phyloP scores from a whole-genome alignment of 169 alveolate species.

The Plasmodium malariae region DNA sequence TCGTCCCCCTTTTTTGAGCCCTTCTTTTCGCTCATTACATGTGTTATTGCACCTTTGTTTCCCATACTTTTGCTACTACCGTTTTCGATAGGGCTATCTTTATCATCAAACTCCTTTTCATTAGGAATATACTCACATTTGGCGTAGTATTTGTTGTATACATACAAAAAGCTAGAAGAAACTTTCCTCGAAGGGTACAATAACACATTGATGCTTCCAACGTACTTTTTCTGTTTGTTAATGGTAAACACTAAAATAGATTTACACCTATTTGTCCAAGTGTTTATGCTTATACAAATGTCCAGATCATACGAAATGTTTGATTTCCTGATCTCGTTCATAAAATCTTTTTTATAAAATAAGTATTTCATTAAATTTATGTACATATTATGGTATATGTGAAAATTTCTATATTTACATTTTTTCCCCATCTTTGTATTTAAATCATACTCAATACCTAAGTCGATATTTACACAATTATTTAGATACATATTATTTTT shows the following conservation, averaged over 20 bases:
- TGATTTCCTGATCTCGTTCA: neutral
- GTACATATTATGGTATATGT: conserved; percentile 26
- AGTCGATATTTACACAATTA: conserved; percentile 21
- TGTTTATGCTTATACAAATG: neutral
- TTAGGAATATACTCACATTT: neutral
- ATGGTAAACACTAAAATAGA: conserved; percentile 17
- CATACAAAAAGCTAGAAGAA: neutral
- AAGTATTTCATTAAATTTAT: conserved; percentile 7
- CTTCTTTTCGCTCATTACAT: no score
- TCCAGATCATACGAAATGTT: neutral
- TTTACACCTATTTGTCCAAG: conserved; percentile 20
- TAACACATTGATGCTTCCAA: conserved; percentile 20
- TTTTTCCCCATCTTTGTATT: conserved; percentile 11
- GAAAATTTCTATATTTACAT: conserved; percentile 23
- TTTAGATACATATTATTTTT: conserved; percentile 27
- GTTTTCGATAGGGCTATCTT: no score
- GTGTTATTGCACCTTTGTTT: no score
- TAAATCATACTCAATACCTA: conserved; percentile 39
- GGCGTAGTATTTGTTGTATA: neutral
- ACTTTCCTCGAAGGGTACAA: conserved; percentile 40
- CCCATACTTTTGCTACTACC: neutral
- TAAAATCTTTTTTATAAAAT: conserved; percentile 24
- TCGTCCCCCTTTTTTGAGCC: no score
- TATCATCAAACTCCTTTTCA: neutral
- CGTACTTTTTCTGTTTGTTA: conserved; percentile 1